phyloP scores from a whole-genome alignment of 192 early-diverging fungal genomes.

The Backusella macrospora region DNA sequence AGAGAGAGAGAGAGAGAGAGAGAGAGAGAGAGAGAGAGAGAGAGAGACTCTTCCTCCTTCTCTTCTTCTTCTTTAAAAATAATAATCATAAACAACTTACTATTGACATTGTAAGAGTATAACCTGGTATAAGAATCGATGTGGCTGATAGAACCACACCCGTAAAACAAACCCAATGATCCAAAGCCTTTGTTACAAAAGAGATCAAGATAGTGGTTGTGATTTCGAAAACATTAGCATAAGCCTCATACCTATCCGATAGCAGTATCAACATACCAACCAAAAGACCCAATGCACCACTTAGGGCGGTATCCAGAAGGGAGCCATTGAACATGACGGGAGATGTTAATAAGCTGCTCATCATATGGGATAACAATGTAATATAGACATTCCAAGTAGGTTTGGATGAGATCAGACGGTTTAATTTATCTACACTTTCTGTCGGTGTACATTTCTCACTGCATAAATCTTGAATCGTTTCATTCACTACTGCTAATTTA shows the following conservation, averaged over 20 bases:
- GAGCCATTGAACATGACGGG: constrained; percentile 64
- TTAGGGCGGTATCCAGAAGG: constrained; percentile 55
- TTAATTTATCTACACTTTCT: constrained; percentile 51
- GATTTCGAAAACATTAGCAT: constrained; percentile 68
- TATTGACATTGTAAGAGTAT: constrained; percentile 78
- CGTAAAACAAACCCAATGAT: constrained; percentile 29
- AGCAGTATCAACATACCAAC: constrained; percentile 61
- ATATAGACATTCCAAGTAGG: constrained; percentile 58
- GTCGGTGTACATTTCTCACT: constrained; percentile 47
- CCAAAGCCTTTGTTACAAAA: constrained; percentile 23
- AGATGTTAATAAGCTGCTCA: constrained; percentile 60
- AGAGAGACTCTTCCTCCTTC: no score
- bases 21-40: no score
- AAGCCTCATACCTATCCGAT: constrained; percentile 57
- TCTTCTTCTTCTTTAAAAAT: not conserved
- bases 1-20: no score
- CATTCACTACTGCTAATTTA: constrained; percentile 63
- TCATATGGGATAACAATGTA: constrained; percentile 48
- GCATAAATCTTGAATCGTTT: constrained; percentile 52
- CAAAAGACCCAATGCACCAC: constrained; percentile 55
- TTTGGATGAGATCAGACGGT: constrained; percentile 56
- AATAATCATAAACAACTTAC: constrained; percentile 15
- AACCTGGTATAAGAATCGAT: constrained; percentile 70
- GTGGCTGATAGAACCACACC: constrained; percentile 28
- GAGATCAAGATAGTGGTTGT: constrained; percentile 26